Conservation (phyloP, 352 stramenopile genomes). For the Globisporangium paddicum region DNA sequence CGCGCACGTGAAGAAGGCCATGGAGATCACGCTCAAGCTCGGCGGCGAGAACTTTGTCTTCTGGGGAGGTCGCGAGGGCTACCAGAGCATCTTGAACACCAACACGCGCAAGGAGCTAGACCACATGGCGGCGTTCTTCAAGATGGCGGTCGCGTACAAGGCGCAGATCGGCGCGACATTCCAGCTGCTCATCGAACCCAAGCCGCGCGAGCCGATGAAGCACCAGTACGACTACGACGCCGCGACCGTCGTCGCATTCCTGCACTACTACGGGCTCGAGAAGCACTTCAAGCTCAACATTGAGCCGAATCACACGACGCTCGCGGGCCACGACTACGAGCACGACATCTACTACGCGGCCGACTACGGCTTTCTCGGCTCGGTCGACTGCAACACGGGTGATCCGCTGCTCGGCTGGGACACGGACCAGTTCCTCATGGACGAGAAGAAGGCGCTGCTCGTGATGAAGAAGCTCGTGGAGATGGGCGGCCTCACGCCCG, state of each 20-base stretch:
- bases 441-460: slow-evolving; percentile 68
- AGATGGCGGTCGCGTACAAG: slow-evolving; percentile 81
- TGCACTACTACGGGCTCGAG: slow-evolving; percentile 67
- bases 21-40: slow-evolving; percentile 83
- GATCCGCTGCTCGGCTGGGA: slow-evolving; percentile 47
- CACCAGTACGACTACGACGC: slow-evolving; percentile 90
- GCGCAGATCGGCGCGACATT: slow-evolving; percentile 60
- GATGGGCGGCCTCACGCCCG: slow-evolving; percentile 57
- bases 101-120: slow-evolving; percentile 73
- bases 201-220: slow-evolving; percentile 83
- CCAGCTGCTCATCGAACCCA: slow-evolving; percentile 83
- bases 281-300: slow-evolving; percentile 89
- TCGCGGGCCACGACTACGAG: slow-evolving; percentile 81
- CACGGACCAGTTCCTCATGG: slow-evolving; percentile 84
- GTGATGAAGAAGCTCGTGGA: slow-evolving; percentile 77
- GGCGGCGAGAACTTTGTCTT: slow-evolving; percentile 85
- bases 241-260: slow-evolving; percentile 80
- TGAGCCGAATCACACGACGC: slow-evolving; percentile 85
- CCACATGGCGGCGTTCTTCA: slow-evolving; percentile 80
- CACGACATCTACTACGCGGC: slow-evolving; percentile 80
- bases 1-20: slow-evolving; percentile 81
- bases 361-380: slow-evolving; percentile 74
- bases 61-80: slow-evolving; percentile 82
- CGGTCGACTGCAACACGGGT: slow-evolving; percentile 85
- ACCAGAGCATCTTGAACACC: slow-evolving; percentile 79